phyloP scores from a whole-genome alignment of 495 filamentous ascomycete genomes.

The Letharia columbiana region DNA sequence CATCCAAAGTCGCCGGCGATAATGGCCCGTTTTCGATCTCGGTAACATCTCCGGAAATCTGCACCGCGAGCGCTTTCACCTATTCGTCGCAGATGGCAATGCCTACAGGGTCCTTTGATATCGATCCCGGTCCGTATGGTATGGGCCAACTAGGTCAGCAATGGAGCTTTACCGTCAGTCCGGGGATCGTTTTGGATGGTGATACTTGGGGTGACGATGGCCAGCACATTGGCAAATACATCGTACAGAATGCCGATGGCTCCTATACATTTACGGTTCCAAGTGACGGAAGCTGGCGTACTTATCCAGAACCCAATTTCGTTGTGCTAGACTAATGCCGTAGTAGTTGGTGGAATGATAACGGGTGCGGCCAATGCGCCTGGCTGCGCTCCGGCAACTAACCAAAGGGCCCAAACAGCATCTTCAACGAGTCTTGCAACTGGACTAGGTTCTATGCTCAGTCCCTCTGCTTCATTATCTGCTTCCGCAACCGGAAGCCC shows the following conservation, averaged over 20 bases:
- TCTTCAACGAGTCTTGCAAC: too few species aligned
- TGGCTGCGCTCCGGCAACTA: not conserved
- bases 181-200: not conserved
- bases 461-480: too few species aligned
- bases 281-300: not conserved
- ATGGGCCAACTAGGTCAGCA: not conserved
- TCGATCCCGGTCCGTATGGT: not conserved
- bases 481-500: too few species aligned
- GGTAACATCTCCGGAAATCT: not conserved
- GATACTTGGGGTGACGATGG: not conserved
- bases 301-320: not conserved
- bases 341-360: not conserved
- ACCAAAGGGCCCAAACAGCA: too few species aligned
- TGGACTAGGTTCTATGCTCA: too few species aligned
- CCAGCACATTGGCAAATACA: not conserved
- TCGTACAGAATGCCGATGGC: not conserved
- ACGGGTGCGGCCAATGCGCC: not conserved
- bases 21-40: not conserved
- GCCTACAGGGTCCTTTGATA: not conserved
- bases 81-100: not conserved
- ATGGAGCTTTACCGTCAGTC: not conserved
- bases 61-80: not conserved
- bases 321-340: not conserved
- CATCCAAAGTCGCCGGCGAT: not conserved
- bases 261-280: not conserved